These are phyloP conservation scores for Chlorociboria aeruginascens DNA, from an alignment of 495 filamentous ascomycete genomes.

Conservation along the genomic window DNA sequence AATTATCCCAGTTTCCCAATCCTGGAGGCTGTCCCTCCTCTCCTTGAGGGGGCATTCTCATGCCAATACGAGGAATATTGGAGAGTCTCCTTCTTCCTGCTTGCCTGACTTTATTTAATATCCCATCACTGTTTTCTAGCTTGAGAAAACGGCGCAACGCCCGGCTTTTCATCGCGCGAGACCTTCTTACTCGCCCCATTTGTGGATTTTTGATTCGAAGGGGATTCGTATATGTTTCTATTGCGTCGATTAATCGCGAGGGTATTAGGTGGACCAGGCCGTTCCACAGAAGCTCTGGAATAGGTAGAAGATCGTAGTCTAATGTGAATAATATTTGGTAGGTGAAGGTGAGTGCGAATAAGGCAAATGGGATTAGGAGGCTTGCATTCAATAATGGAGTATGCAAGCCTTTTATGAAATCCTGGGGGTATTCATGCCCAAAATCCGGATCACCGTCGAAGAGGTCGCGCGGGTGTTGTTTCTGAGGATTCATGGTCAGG, in stretches of 20 bases:
- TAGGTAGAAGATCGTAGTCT: constrained; percentile 23
- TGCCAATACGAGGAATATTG: constrained; percentile 13
- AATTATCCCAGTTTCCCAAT: constrained; percentile 84
- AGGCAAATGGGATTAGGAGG: constrained; percentile 24
- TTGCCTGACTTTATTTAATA: constrained; percentile 17
- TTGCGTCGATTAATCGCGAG: constrained; percentile 41
- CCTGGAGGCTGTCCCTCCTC: constrained; percentile 49
- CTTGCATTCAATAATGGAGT: neutral
- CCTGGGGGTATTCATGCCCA: constrained; percentile 17
- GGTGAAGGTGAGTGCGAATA: constrained; percentile 29
- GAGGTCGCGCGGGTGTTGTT: constrained; percentile 6
- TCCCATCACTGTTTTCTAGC: constrained; percentile 36
- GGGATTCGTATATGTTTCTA: constrained; percentile 32
- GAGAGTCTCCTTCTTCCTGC: constrained; percentile 16
- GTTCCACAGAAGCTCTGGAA: constrained; percentile 48
- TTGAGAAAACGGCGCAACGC: constrained; percentile 55
- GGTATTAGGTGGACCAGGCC: constrained; percentile 48
- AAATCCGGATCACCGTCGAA: constrained; percentile 17
- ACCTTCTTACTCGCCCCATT: constrained; percentile 15
- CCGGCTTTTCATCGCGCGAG: constrained; percentile 52
- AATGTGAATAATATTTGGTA: constrained; percentile 29
- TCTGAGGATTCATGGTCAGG: constrained; percentile 16
- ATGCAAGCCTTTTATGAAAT: constrained; percentile 11
- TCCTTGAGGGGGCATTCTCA: constrained; percentile 7
- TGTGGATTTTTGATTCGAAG: constrained; percentile 16